A percentile compares a stretch with the other conserved stretches of the same genome.
Conservation (phyloP, 768 basidiomycete species). For the Amanita molliuscula region DNA sequence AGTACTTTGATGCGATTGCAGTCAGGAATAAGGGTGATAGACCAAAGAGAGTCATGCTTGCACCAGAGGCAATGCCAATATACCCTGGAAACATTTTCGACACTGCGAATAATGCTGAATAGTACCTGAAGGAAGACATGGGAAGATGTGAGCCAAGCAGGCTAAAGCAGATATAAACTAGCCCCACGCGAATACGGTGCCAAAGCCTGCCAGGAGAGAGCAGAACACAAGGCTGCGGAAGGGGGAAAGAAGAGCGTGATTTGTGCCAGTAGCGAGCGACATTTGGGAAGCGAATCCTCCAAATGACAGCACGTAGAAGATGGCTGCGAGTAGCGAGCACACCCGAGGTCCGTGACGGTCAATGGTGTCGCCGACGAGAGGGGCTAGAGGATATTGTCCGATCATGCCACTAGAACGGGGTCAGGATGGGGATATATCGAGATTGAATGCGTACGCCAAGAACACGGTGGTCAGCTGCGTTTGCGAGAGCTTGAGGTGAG, state of each 20-base stretch:
- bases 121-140: constrained; percentile 31
- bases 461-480: constrained; percentile 72
- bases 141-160: not conserved
- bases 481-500: constrained; percentile 55
- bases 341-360: constrained; percentile 59
- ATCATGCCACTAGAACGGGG: constrained; percentile 53
- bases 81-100: constrained; percentile 59
- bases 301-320: constrained; percentile 52
- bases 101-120: constrained; percentile 68
- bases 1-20: constrained; percentile 48
- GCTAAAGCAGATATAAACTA: not conserved
- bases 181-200: constrained; percentile 64
- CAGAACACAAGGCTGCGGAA: constrained; percentile 44
- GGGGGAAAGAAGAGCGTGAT: constrained; percentile 27
- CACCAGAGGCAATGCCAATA: constrained; percentile 56
- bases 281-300: constrained; percentile 53
- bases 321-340: constrained; percentile 53
- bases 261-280: constrained; percentile 27
- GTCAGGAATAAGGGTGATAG: constrained; percentile 72
- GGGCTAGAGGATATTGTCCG: constrained; percentile 72
- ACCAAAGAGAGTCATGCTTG: constrained; percentile 67
- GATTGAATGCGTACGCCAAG: constrained; percentile 45
- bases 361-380: constrained; percentile 56
- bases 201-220: constrained; percentile 59
- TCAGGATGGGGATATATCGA: not conserved